Evolutionary conservation across 1,139 yeast genomes (phyloP).

Genomic region (Suhomyces coccinellae): DNA sequence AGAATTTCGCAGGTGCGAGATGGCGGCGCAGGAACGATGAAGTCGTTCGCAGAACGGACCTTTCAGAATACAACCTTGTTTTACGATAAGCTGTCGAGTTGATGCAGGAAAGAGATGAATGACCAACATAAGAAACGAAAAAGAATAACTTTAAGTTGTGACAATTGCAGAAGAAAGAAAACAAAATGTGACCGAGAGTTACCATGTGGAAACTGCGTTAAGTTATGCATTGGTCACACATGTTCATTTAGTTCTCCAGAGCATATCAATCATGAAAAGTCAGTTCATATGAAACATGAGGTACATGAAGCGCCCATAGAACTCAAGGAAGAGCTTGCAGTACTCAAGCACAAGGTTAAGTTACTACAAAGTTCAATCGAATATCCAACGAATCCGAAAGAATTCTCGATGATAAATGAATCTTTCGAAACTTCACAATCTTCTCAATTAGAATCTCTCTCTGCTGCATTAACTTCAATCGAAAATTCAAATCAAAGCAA

Average conservation of each 20-base stretch:
- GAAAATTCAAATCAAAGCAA: too few species aligned
- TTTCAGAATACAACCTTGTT: too few species aligned
- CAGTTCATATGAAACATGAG: neutral
- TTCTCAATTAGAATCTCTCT: too few species aligned
- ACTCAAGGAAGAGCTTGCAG: constrained; percentile 11
- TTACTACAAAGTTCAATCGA: constrained; percentile 11
- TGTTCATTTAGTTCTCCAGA: constrained; percentile 17
- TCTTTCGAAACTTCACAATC: neutral
- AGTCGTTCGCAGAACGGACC: too few species aligned
- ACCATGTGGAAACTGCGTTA: constrained; percentile 16
- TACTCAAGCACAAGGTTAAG: constrained; percentile 12
- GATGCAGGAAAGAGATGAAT: constrained; percentile 5
- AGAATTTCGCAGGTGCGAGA: too few species aligned
- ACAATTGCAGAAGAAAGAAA: constrained; percentile 18
- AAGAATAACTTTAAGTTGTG: constrained; percentile 26
- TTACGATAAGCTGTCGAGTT: neutral
- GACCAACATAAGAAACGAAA: constrained; percentile 17
- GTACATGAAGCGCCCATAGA: neutral
- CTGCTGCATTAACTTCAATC: too few species aligned
- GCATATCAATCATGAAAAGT: constrained; percentile 13
- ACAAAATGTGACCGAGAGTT: constrained; percentile 17
- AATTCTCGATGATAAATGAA: too few species aligned
- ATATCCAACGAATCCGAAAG: neutral
- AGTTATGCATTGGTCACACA: constrained; percentile 15
- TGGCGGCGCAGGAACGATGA: too few species aligned